These are phyloP conservation scores for Wickerhamomyces xylosicus DNA, from an alignment of 805 yeast species.

Conservation along the genomic window DNA sequence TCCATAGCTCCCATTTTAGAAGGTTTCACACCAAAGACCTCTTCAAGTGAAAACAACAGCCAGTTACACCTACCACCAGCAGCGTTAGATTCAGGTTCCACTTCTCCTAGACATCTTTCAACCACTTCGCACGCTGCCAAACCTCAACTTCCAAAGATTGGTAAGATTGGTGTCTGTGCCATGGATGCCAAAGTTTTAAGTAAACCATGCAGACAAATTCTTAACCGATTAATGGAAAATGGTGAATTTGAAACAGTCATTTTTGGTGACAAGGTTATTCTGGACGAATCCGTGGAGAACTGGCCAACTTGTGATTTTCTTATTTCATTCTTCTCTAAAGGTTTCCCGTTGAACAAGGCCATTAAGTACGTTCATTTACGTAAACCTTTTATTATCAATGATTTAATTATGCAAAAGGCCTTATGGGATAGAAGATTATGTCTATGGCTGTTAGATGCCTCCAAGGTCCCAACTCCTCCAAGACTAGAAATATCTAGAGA, in stretches of 20 bases:
- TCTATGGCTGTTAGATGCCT: conserved; percentile 63
- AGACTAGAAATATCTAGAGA: conserved; percentile 88
- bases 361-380: conserved; percentile 81
- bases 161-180: conserved; percentile 97
- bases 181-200: conserved; percentile 96
- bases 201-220: conserved; percentile 88
- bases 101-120: conserved; percentile 7
- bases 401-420: conserved; percentile 81
- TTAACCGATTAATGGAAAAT: conserved; percentile 77
- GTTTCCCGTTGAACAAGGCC: conserved; percentile 95
- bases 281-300: conserved; percentile 87
- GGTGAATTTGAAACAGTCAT: conserved; percentile 96
- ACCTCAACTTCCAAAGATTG: conserved; percentile 58
- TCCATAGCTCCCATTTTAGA: conserved; percentile 73
- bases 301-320: conserved; percentile 99
- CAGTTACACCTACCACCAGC: conserved; percentile 17
- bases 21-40: conserved; percentile 62
- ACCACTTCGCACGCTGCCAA: background rate
- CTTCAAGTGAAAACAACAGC: conserved; percentile 34
- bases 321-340: conserved; percentile 88
- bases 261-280: conserved; percentile 92
- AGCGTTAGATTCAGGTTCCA: conserved; percentile 6
- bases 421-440: conserved; percentile 97
- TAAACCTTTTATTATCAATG: conserved; percentile 85
- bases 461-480: conserved; percentile 82